phyloP scores from a whole-genome alignment of 352 stramenopile genomes.

The Phytophthora capsici region DNA sequence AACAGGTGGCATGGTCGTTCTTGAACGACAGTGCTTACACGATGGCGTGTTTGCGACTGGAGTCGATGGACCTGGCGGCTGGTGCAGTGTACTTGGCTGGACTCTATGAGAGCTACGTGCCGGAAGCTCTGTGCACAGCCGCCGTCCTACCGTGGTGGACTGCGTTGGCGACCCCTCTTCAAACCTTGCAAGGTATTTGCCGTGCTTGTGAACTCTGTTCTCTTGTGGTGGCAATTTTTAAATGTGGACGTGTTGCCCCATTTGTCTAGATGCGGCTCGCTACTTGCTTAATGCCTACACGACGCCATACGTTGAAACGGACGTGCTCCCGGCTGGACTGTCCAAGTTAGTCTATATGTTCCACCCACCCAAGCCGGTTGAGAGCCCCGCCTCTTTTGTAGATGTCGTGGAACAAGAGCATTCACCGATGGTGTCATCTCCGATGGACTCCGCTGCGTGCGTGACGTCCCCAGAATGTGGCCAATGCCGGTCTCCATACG shows the following conservation, averaged over 20 bases:
- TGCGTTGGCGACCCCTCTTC: conserved; percentile 65
- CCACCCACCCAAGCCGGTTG: conserved; percentile 59
- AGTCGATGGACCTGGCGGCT: conserved; percentile 72
- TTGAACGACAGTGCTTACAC: conserved; percentile 91
- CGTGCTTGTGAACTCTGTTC: conserved; percentile 45
- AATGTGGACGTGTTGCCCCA: conserved; percentile 60
- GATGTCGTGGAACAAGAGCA: conserved; percentile 59
- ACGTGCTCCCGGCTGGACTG: conserved; percentile 72
- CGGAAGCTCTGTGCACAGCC: conserved; percentile 54
- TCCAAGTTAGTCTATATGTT: conserved; percentile 82
- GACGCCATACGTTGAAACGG: conserved; percentile 78
- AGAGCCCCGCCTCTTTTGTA: conserved; percentile 56
- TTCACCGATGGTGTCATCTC: conserved; percentile 46
- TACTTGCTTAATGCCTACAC: conserved; percentile 82
- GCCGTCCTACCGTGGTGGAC: conserved; percentile 76
- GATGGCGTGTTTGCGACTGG: conserved; percentile 76
- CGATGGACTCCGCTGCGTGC: conserved; percentile 69
- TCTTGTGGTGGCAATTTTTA: conserved; percentile 62
- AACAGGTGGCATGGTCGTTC: conserved; percentile 89
- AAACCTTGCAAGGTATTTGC: conserved; percentile 86
- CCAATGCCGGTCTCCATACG: conserved; percentile 70
- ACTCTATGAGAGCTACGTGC: conserved; percentile 85
- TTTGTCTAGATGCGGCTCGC: conserved; percentile 80
- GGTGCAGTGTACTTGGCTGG: conserved; percentile 85
- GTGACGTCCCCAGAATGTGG: conserved; percentile 81